A percentile compares a stretch with the other conserved stretches of the same genome.
Evolutionary conservation across 2,329 filamentous ascomycete genomes (phyloP).

Genomic region (Penicillium sumatraense): DNA sequence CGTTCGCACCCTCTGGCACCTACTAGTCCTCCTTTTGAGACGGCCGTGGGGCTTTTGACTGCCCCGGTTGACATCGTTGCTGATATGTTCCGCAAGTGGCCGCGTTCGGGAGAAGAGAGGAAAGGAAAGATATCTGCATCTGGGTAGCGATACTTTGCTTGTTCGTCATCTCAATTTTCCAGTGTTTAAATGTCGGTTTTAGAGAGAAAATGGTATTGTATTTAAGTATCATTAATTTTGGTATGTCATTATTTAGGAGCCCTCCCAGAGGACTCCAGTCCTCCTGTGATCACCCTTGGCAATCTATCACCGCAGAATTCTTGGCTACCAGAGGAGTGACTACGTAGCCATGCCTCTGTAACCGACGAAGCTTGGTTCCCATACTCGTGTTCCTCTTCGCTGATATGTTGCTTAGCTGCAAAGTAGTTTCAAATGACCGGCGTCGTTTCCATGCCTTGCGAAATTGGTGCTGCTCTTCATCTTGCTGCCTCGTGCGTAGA

Average conservation of each 20-base stretch:
- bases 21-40: slow-evolving; percentile 62
- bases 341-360: slow-evolving; percentile 15
- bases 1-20: slow-evolving; percentile 57
- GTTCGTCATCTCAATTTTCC: neutral
- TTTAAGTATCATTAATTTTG: neutral
- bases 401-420: neutral
- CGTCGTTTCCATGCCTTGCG: slow-evolving; percentile 38
- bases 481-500: slow-evolving; percentile 36
- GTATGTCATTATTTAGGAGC: too few species aligned
- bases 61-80: slow-evolving; percentile 61
- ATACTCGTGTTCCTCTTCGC: slow-evolving; percentile 6
- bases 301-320: slow-evolving; percentile 14
- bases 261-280: too few species aligned
- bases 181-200: neutral
- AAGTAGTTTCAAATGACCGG: slow-evolving; percentile 19
- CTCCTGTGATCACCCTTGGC: slow-evolving; percentile 9
- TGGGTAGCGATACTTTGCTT: neutral
- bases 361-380: slow-evolving; percentile 19
- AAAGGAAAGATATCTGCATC: neutral
- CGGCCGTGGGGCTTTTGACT: slow-evolving; percentile 57
- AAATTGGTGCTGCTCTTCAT: slow-evolving; percentile 39
- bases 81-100: slow-evolving; percentile 63
- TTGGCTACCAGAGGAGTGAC: slow-evolving; percentile 8
- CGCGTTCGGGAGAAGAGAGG: slow-evolving; percentile 25
- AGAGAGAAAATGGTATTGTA: neutral